Evolutionary conservation across 371 early-diverging fungal genomes (phyloP).

Genomic region (Mortierella sp.): DNA sequence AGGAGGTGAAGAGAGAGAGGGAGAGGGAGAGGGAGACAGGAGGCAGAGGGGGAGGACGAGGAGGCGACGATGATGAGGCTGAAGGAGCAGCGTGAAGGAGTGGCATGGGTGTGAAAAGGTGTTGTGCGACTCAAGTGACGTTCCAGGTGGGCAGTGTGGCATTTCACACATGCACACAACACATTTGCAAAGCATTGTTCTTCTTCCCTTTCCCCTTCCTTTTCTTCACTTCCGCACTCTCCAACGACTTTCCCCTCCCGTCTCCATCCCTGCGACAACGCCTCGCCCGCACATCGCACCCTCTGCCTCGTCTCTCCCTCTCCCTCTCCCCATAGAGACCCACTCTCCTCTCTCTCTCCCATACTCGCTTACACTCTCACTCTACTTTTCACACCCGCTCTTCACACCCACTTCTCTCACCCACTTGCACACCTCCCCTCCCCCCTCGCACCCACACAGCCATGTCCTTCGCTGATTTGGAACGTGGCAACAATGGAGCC

Average conservation of each 20-base stretch:
- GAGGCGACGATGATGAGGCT: not conserved
- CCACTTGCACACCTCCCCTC: not conserved
- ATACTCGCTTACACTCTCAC: no score
- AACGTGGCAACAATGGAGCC: constrained; percentile 28
- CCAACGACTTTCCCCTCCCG: not conserved
- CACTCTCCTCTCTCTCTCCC: no score
- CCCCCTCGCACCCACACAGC: not conserved
- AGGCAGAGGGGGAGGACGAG: not conserved
- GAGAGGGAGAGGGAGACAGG: not conserved
- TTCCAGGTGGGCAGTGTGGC: no score
- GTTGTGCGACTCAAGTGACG: no score
- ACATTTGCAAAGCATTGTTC: no score
- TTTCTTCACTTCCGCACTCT: constrained; percentile 3
- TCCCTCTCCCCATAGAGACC: no score
- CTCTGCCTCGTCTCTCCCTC: no score
- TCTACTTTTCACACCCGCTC: no score
- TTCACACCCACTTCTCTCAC: not conserved
- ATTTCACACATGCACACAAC: no score
- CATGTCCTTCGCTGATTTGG: constrained; percentile 53
- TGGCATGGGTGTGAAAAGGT: no score
- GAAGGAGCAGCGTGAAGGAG: not conserved
- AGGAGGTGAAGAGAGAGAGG: not conserved
- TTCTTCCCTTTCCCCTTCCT: not conserved
- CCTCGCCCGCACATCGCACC: no score
- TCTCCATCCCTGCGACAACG: no score